Percentiles rank a stretch among this genome's conserved stretches.
Evolutionary conservation across 208 protist genomes (phyloP).

Genomic region (Acanthamoeba healyi): DNA sequence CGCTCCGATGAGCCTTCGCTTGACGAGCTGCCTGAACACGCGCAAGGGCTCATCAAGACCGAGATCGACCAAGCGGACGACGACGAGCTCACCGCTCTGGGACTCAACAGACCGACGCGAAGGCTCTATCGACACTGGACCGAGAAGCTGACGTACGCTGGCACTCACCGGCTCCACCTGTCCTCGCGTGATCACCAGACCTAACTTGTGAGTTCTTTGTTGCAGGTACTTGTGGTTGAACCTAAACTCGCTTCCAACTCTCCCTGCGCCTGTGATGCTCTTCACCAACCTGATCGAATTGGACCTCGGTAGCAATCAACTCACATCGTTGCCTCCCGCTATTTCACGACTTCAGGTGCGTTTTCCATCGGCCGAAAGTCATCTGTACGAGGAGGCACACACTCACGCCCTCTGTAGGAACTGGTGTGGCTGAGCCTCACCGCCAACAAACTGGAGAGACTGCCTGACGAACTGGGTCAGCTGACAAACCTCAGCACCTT

Average conservation of each 20-base stretch:
- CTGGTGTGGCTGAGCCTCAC: not conserved
- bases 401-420: not conserved
- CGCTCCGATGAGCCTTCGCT: not conserved
- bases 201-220: not conserved
- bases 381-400: not conserved
- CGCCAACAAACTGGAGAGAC: not conserved
- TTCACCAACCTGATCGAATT: constrained; percentile 7
- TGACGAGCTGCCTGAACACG: not conserved
- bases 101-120: not conserved
- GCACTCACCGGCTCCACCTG: too few relatives aligned
- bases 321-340: not conserved
- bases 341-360: not conserved
- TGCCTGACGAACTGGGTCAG: not conserved
- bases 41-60: not conserved
- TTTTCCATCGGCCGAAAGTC: too few relatives aligned
- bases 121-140: not conserved
- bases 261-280: not conserved
- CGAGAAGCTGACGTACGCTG: not conserved
- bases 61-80: not conserved
- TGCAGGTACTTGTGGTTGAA: not conserved
- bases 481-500: not conserved
- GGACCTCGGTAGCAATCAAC: not conserved
- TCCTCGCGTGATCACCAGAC: not conserved
- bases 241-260: not conserved
- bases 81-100: not conserved